phyloP scores from a whole-genome alignment of 2,329 filamentous ascomycete genomes.

The Colletotrichum cordylinicola region DNA sequence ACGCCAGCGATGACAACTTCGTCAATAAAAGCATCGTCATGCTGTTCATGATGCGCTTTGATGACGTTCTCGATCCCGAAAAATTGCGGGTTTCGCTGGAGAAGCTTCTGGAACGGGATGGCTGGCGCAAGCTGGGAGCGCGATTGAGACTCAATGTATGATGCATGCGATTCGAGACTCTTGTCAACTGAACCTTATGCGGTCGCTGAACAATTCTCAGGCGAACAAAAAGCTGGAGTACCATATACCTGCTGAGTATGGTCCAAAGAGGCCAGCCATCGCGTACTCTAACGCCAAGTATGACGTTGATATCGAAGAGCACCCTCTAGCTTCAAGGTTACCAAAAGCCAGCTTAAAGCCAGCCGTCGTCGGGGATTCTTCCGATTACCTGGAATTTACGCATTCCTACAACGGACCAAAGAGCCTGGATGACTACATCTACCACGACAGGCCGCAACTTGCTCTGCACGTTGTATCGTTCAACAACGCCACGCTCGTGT shows the following conservation, averaged over 20 bases:
- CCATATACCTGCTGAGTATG: neutral
- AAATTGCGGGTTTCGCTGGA: constrained; percentile 24
- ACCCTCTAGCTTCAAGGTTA: neutral
- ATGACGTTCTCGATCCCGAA: constrained; percentile 29
- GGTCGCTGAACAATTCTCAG: neutral
- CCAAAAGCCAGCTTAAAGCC: neutral
- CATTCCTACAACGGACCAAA: constrained; percentile 1
- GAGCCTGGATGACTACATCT: constrained; percentile 42
- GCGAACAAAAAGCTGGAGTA: neutral
- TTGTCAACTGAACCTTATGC: neutral
- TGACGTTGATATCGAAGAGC: neutral
- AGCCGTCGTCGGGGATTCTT: neutral
- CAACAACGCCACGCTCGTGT: constrained; percentile 30
- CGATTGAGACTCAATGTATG: neutral
- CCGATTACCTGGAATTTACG: neutral
- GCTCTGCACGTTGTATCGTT: constrained; percentile 54
- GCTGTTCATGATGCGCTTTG: constrained; percentile 33
- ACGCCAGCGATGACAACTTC: constrained; percentile 32
- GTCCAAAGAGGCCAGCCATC: neutral
- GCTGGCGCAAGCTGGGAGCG: neutral
- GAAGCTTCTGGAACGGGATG: neutral
- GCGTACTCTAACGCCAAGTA: neutral
- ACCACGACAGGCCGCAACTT: constrained; percentile 49
- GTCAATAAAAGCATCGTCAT: constrained; percentile 28
- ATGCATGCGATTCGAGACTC: neutral